phyloP scores from a whole-genome alignment of 495 filamentous ascomycete species.

The Echria macrotheca region DNA sequence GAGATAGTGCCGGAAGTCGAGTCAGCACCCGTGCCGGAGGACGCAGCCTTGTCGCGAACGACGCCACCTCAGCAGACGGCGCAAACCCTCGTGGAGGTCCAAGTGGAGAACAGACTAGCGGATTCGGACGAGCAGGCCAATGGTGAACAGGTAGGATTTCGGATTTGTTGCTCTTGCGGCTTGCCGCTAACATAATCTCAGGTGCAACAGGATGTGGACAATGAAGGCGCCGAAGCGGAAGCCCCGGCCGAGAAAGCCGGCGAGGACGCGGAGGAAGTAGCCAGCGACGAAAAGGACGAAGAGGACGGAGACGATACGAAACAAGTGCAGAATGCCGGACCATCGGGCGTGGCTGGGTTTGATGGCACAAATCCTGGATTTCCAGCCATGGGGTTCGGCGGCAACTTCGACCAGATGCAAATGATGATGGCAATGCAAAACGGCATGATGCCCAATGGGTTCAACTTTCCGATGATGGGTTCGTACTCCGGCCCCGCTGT shows the following conservation, averaged over 20 bases:
- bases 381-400: conserved; percentile 60
- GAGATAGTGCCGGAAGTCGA: too few species aligned
- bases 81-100: too few species aligned
- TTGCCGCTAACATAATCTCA: neutral
- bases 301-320: neutral
- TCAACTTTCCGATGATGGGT: conserved; percentile 83
- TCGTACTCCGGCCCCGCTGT: conserved; percentile 31
- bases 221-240: neutral
- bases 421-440: conserved; percentile 69
- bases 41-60: too few species aligned
- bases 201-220: neutral
- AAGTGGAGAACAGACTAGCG: neutral
- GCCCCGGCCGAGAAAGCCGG: neutral
- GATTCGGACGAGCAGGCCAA: neutral
- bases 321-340: conserved; percentile 19
- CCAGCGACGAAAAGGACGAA: neutral
- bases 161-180: too few species aligned
- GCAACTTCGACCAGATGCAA: conserved; percentile 67
- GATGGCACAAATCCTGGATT: conserved; percentile 51
- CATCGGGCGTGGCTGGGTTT: conserved; percentile 38
- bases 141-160: neutral
- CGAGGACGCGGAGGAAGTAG: neutral
- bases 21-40: too few species aligned
- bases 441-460: conserved; percentile 59
- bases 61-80: too few species aligned